Evolutionary conservation across 2,329 filamentous ascomycete genomes (phyloP), one percentile per base, ranked within the genome.

Genomic region (Periconia digitata): DNA sequence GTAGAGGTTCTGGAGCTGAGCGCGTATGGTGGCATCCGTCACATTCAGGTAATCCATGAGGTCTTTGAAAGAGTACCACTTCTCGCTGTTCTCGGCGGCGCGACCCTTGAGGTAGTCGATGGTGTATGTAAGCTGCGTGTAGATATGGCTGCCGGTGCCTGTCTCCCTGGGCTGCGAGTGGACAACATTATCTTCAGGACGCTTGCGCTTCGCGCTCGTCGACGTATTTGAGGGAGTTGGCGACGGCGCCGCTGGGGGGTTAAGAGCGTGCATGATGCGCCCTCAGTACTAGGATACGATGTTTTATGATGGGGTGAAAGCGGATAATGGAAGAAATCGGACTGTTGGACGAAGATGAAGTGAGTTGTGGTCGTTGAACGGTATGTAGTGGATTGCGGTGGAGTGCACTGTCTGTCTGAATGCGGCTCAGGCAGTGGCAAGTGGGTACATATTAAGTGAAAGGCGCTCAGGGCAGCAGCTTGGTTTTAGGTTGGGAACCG

Each of bases 121-220:
- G 17, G 90, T 90, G 73, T 91, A 96, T 49, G 87, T 83, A 67
- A 96, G 86, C 70, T 95, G 89, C 12, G 91, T 95, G 76, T 90
- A 86, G 69, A 94, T 85, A 71, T 92, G 87, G 51, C 80, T 80
- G 58, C 91, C 90, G 44, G 86, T 89, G 65, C 86, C 87, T 15
- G 85, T 89, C 63, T 86, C 85, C 55, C 82, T 81, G 17, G 89
- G 89, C 74, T 92, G 89, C 47, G 89, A 92, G 73, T 85, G 92
- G 34, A 80, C 77, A 12, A 79, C 76, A 44, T 49, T 52, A 27
- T 60, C 81, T 27, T 65, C 64, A 41, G 83, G 80, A 8, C 85
- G 80, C 65, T 88, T 88, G 51, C 77, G 75, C 60, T 85, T 84
- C 15, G 64, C 59, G 35, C 60, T 59, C 49, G 63, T 54, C 23